Evolutionary conservation across 192 early-diverging fungal species (phyloP), one percentile per base, ranked within the genome.

Genomic region (Umbelopsis isabellina): DNA sequence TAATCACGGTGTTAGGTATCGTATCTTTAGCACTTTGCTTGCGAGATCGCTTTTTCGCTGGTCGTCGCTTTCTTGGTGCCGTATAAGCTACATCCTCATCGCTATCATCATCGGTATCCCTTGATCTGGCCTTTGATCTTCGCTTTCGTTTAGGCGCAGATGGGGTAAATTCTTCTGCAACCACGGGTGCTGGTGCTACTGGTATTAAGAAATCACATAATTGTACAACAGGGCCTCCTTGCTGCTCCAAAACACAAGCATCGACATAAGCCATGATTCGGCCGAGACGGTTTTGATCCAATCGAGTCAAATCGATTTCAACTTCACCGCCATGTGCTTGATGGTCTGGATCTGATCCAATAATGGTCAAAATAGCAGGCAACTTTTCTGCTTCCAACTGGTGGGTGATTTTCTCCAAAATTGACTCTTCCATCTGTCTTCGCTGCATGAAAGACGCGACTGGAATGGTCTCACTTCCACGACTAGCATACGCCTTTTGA

Each of bases 191-290:
- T 44, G 11, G 67, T 12, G 33, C n/a, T 16, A 33, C 49, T 49
- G 67, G 47, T 41, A 41, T 41, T 41, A 61, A 35, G 30, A 46
- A 78, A 46, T 70, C 50, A 21, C 48, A 47, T 2, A 78, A 37
- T 22, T 67, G 46, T 6, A 78, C 76, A 44, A 22, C 4, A 18
- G 70, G 66, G 30, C 76, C 76, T 11, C 76, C 76, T 11, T 78
- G 68, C 53, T 78, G 76, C n/a, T 78, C 76, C 1, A 65, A 16
- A 21, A 78, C 66, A 66, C 76, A 78, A 1, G 76, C 76, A 61
- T 78, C 76, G 4, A 78, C 76, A 73, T 78, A 78, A 7, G 69
- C 69, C 61, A 78, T 35, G 22, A 78, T 30, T 65, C 72, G 67
- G 25, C 69, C 72, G 15, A 78, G 16, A 15, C 70, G 72, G n/a